Evolutionary conservation across 306 rosid genomes (phyloP).

Genomic region (Prunus campanulata): DNA sequence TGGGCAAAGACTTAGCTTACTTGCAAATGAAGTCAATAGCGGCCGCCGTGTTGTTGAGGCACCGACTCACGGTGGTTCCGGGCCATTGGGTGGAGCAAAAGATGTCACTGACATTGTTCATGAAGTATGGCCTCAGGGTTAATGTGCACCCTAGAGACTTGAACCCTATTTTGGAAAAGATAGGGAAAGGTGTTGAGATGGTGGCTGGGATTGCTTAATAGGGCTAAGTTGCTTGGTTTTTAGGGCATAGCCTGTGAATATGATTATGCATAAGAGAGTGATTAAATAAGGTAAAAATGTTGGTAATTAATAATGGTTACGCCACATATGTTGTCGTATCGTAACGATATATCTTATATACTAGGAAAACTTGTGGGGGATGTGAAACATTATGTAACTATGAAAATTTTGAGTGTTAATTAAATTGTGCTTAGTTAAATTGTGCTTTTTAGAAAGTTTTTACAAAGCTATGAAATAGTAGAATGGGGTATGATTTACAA

Average conservation of each 20-base stretch:
- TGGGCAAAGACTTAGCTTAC: constrained; percentile 89
- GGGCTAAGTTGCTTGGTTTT: background rate
- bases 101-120: constrained; percentile 89
- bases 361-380: background rate
- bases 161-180: constrained; percentile 41
- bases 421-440: background rate
- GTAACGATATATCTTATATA: background rate
- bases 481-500: background rate
- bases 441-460: background rate
- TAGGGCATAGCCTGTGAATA: background rate
- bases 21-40: constrained; percentile 92
- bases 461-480: background rate
- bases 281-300: background rate
- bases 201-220: constrained; percentile 25
- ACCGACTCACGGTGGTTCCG: constrained; percentile 43
- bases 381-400: background rate
- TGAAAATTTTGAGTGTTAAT: background rate
- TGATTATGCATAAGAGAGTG: background rate
- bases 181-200: constrained; percentile 23
- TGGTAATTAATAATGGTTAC: background rate
- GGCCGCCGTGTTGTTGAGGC: constrained; percentile 66
- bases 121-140: constrained; percentile 83
- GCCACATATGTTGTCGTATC: background rate
- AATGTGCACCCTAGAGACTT: constrained; percentile 63
- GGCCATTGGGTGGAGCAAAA: constrained; percentile 91